A percentile compares a stretch with the other conserved stretches of the same genome.
Evolutionary conservation across 495 filamentous ascomycete genomes (phyloP).

Genomic region (Aspergillus nidulans): DNA sequence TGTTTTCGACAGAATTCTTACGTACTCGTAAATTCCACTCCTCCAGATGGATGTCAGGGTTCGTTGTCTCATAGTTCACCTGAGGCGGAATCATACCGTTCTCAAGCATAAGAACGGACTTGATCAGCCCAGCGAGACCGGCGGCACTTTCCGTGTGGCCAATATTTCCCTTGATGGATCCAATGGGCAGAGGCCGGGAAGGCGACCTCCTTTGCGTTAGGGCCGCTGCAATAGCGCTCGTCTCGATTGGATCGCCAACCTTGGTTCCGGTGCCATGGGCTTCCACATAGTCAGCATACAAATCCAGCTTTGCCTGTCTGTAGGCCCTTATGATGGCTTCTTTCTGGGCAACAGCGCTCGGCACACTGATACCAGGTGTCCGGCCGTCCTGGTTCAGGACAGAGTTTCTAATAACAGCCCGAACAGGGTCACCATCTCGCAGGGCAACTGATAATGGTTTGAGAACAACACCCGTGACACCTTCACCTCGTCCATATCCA

Average conservation of each 20-base stretch:
- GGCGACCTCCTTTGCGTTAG: conserved; percentile 3
- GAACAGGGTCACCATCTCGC: conserved; percentile 51
- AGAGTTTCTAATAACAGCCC: conserved; percentile 52
- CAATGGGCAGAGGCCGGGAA: conserved; percentile 3
- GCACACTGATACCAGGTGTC: conserved; percentile 12
- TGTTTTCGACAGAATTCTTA: too few species aligned
- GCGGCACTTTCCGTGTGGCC: conserved; percentile 10
- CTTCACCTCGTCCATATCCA: conserved; percentile 14
- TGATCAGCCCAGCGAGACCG: conserved; percentile 25
- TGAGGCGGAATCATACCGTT: conserved; percentile 24
- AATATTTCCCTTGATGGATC: conserved; percentile 11
- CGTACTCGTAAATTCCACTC: conserved; percentile 22
- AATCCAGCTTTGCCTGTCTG: conserved; percentile 8
- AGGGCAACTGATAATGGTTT: conserved; percentile 10
- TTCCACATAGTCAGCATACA: conserved; percentile 12
- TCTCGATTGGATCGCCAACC: conserved; percentile 13
- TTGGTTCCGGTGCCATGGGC: conserved; percentile 14
- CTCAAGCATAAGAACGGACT: conserved; percentile 23
- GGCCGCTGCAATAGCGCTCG: conserved; percentile 9
- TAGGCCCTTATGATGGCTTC: conserved; percentile 9
- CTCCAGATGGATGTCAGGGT: conserved; percentile 22
- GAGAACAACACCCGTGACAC: conserved; percentile 10
- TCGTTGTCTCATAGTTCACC: conserved; percentile 15
- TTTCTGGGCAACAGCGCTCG: conserved; percentile 7
- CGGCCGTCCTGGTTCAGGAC: conserved; percentile 12